phyloP scores from a whole-genome alignment of 768 basidiomycete genomes.

The Termitomyces sp. region DNA sequence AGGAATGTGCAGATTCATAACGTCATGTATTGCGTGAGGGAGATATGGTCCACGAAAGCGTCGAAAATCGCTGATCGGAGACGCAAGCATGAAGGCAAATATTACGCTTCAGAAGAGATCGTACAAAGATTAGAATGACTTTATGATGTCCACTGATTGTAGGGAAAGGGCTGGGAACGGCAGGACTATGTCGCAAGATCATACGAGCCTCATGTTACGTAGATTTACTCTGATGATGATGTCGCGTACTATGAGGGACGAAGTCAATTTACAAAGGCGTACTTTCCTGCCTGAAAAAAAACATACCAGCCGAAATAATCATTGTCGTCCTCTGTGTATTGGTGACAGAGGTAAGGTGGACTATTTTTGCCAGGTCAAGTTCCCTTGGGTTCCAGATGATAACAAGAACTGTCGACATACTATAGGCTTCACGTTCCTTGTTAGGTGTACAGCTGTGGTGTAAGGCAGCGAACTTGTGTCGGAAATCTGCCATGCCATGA shows the following conservation, averaged over 20 bases:
- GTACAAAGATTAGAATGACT: neutral
- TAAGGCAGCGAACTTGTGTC: conserved; percentile 63
- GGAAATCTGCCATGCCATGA: conserved; percentile 50
- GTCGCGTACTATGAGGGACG: conserved; percentile 47
- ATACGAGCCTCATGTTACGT: conserved; percentile 52
- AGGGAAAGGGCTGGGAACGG: neutral
- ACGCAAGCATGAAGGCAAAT: neutral
- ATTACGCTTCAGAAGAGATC: neutral
- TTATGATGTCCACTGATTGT: neutral
- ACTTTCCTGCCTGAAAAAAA: conserved; percentile 2
- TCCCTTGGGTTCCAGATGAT: neutral
- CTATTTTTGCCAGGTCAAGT: conserved; percentile 28
- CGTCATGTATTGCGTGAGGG: neutral
- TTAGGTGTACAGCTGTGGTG: conserved; percentile 67
- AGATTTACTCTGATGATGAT: conserved; percentile 67
- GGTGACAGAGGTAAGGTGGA: conserved; percentile 79
- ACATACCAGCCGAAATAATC: conserved; percentile 69
- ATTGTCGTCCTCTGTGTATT: conserved; percentile 69
- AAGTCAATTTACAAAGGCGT: neutral
- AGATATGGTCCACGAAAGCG: neutral
- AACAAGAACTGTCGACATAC: conserved; percentile 33
- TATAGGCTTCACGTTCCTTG: conserved; percentile 66
- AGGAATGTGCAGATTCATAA: neutral
- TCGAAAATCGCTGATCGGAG: neutral
- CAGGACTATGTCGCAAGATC: conserved; percentile 10